These are phyloP conservation scores for Spinacia oleracea DNA, from an alignment of 179 eudicot species.

Conservation along the genomic window DNA sequence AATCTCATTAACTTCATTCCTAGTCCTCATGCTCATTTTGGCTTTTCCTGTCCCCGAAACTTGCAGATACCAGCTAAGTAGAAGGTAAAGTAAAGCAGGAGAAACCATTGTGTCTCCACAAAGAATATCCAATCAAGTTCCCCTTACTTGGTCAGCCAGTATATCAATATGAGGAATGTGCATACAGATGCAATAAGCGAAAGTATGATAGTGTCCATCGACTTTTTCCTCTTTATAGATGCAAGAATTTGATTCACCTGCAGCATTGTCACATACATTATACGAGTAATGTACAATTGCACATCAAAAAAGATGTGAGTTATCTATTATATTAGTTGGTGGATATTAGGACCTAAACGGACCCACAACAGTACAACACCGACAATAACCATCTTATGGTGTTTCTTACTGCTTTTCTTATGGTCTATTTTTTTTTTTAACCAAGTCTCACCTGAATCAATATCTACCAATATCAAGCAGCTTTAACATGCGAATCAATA, in stretches of 20 bases:
- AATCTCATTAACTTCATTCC: neutral
- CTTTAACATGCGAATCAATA: neutral
- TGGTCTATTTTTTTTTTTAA: neutral
- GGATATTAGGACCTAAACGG: slow-evolving; percentile 2
- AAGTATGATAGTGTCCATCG: slow-evolving; percentile 98
- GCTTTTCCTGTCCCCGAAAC: slow-evolving; percentile 11
- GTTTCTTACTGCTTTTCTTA: slow-evolving; percentile 1
- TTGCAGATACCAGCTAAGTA: slow-evolving; percentile 4
- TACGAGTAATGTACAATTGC: neutral
- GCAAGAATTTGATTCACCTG: slow-evolving; percentile 89
- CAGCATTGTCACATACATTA: slow-evolving; percentile 26
- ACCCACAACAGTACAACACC: neutral
- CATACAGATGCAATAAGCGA: slow-evolving; percentile 93
- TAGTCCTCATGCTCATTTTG: slow-evolving; percentile 10
- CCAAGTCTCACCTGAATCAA: neutral
- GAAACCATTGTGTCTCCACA: slow-evolving; percentile 6
- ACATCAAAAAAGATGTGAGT: slow-evolving; percentile 11
- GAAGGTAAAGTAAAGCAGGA: slow-evolving; percentile 14
- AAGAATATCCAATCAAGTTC: slow-evolving; percentile 13
- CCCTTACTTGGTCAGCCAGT: slow-evolving; percentile 85
- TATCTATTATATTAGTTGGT: neutral
- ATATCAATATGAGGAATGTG: slow-evolving; percentile 90
- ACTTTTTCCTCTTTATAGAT: slow-evolving; percentile 93
- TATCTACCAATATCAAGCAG: slow-evolving; percentile 9
- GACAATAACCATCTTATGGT: no score